phyloP scores from a whole-genome alignment of 352 stramenopile species.

The Phytophthora pini region DNA sequence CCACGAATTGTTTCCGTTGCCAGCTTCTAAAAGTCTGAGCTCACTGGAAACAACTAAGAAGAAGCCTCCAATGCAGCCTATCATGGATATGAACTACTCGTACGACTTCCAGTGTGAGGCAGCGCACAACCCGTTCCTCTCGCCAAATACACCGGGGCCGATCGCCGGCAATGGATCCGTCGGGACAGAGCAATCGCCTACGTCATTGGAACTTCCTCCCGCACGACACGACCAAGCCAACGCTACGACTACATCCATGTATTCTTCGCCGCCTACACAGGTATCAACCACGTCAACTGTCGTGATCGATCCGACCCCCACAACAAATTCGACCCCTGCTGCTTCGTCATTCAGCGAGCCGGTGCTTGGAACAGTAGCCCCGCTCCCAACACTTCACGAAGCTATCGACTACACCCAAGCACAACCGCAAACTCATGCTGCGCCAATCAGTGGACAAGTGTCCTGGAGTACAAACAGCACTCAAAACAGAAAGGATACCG shows the following conservation, averaged over 20 bases:
- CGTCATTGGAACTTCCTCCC: conserved; percentile 7
- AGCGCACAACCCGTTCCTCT: conserved; percentile 64
- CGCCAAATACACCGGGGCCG: conserved; percentile 18
- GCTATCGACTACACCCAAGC: conserved; percentile 28
- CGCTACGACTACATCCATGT: neutral
- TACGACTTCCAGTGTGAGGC: conserved; percentile 71
- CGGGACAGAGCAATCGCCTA: neutral
- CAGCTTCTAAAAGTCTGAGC: conserved; percentile 33
- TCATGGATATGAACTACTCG: conserved; percentile 74
- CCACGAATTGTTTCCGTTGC: conserved; percentile 43
- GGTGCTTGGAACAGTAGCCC: conserved; percentile 13
- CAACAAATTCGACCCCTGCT: neutral
- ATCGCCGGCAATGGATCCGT: neutral
- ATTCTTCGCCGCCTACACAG: neutral
- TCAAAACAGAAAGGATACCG: neutral
- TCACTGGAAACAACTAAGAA: conserved; percentile 28
- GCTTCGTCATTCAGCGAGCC: conserved; percentile 3
- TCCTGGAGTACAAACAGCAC: conserved; percentile 4
- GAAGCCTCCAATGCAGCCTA: conserved; percentile 32
- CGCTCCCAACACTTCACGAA: conserved; percentile 17
- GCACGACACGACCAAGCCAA: conserved; percentile 1
- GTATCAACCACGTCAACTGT: neutral
- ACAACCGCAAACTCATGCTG: conserved; percentile 8
- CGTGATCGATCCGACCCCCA: neutral
- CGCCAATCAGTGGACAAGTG: neutral